Evolutionary conservation across 2,329 filamentous ascomycete species (phyloP).

Genomic region (Neopestalotiopsis clavispora): DNA sequence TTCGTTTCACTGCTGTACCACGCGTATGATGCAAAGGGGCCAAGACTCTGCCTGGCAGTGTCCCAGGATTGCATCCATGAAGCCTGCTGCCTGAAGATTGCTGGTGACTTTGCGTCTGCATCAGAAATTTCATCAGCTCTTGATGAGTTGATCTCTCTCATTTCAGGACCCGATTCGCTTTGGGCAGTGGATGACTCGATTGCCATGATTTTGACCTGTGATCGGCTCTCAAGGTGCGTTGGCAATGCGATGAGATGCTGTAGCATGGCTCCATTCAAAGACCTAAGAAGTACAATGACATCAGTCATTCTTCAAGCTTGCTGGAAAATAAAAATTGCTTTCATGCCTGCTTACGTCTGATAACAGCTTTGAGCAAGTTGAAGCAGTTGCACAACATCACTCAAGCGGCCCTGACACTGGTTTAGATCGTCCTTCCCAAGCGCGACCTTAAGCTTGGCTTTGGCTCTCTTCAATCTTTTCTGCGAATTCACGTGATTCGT

Average conservation of each 20-base stretch:
- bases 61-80: neutral
- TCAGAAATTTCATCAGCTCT: fast-evolving
- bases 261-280: neutral
- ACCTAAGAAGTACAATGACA: too few relatives aligned
- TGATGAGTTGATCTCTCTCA: neutral
- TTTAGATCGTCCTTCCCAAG: neutral
- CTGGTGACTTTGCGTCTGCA: neutral
- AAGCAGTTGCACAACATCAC: neutral
- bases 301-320: too few relatives aligned
- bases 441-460: neutral
- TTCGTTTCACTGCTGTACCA: neutral
- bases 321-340: neutral
- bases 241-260: neutral
- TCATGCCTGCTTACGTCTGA: neutral
- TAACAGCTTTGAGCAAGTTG: neutral
- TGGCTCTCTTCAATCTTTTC: neutral
- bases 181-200: neutral
- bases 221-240: neutral
- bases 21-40: neutral
- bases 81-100: neutral
- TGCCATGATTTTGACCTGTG: neutral
- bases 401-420: neutral
- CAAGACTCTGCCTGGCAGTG: neutral
- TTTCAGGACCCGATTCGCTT: neutral
- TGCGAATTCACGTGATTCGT: neutral